These are phyloP conservation scores for Penicillium sumatraense DNA, from an alignment of 2,329 filamentous ascomycete genomes.

Conservation along the genomic window DNA sequence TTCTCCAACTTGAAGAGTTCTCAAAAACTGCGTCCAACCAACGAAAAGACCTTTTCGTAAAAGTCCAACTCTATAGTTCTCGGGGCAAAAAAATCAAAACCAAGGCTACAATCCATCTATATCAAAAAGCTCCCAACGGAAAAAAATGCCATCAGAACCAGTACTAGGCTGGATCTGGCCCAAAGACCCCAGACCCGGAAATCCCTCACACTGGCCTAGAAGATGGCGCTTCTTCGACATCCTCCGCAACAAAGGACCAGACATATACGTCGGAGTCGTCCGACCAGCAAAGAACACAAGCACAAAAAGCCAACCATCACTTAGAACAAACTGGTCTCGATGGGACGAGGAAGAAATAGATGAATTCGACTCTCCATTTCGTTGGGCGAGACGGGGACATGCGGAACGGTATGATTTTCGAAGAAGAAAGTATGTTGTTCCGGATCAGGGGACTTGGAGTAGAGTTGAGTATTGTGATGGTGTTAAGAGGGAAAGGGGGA, in stretches of 20 bases:
- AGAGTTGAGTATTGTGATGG: constrained; percentile 34
- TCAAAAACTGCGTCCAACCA: too few relatives aligned
- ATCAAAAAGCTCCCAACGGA: neutral
- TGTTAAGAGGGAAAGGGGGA: neutral
- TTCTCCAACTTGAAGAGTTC: too few relatives aligned
- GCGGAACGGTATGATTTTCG: constrained; percentile 39
- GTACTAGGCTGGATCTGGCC: constrained; percentile 40
- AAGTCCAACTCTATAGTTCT: too few relatives aligned
- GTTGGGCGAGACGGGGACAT: constrained; percentile 26
- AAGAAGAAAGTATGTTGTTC: constrained; percentile 34
- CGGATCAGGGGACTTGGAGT: constrained; percentile 36
- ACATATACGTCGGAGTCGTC: constrained; percentile 45
- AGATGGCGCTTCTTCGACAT: constrained; percentile 42
- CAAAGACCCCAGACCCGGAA: constrained; percentile 42
- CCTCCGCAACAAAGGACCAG: constrained; percentile 45
- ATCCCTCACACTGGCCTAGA: constrained; percentile 34
- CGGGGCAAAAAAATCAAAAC: neutral
- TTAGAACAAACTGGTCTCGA: constrained; percentile 18
- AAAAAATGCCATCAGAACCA: constrained; percentile 3
- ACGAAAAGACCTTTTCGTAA: too few relatives aligned
- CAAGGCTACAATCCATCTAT: neutral
- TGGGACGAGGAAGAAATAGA: constrained; percentile 16
- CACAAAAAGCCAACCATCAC: neutral
- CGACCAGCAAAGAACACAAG: constrained; percentile 5
- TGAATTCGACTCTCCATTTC: constrained; percentile 11